Evolutionary conservation across 768 basidiomycete species (phyloP).

Genomic region (Leccinum subgranulosum): DNA sequence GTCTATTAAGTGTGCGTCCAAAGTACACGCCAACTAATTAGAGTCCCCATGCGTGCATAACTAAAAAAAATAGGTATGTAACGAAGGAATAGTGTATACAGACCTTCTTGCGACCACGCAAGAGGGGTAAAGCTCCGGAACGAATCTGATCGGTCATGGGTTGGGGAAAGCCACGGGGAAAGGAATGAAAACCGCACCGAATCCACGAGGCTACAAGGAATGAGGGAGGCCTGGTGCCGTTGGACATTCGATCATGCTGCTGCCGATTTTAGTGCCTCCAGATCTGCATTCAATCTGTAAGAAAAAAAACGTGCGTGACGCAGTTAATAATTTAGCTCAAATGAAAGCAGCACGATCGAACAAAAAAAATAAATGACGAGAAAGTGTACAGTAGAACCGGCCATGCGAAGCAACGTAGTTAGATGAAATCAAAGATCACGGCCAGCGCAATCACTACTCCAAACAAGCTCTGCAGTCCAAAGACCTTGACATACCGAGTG

Average conservation of each 20-base stretch:
- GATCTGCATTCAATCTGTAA: constrained; percentile 66
- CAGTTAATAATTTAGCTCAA: constrained; percentile 40
- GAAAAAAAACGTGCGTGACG: constrained; percentile 21
- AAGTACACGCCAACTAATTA: constrained; percentile 24
- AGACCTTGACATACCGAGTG: constrained; percentile 70
- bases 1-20: constrained; percentile 12
- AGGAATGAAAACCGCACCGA: constrained; percentile 28
- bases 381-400: constrained; percentile 19
- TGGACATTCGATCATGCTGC: constrained; percentile 23
- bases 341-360: constrained; percentile 10
- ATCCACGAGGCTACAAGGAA: constrained; percentile 33
- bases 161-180: constrained; percentile 20
- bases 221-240: constrained; percentile 5
- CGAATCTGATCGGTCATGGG: constrained; percentile 14
- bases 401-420: constrained; percentile 24
- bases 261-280: constrained; percentile 45
- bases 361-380: constrained; percentile 13
- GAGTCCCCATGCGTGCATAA: constrained; percentile 21
- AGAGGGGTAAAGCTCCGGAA: constrained; percentile 1
- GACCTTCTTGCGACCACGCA: constrained; percentile 7
- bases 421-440: constrained; percentile 53
- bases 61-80: constrained; percentile 26
- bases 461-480: constrained; percentile 56
- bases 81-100: constrained; percentile 26
- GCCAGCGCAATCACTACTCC: constrained; percentile 50